phyloP scores from a whole-genome alignment of 495 filamentous ascomycete genomes.

The Trichoderma parareesei region DNA sequence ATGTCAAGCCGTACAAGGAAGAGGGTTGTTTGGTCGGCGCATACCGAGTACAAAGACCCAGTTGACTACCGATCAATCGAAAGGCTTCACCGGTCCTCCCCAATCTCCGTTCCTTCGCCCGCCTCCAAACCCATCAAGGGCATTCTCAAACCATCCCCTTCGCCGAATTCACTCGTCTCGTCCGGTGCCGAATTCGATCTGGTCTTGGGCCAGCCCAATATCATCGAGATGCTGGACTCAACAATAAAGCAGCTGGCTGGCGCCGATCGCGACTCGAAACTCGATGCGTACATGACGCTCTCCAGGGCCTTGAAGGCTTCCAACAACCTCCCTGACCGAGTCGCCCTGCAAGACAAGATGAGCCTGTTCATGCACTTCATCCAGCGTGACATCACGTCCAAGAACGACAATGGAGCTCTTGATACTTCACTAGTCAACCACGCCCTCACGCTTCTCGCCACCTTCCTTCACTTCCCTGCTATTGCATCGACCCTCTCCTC shows the following conservation, averaged over 20 bases:
- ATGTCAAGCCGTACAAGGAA: slow-evolving; percentile 49
- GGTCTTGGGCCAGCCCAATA: slow-evolving; percentile 30
- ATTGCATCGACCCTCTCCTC: slow-evolving; percentile 58
- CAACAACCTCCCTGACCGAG: slow-evolving; percentile 61
- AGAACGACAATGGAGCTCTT: slow-evolving; percentile 37
- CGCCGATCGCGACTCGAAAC: slow-evolving; percentile 53
- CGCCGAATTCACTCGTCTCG: slow-evolving; percentile 35
- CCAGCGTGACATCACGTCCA: slow-evolving; percentile 61
- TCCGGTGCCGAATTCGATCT: slow-evolving; percentile 26
- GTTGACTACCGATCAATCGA: slow-evolving; percentile 38
- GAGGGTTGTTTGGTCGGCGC: slow-evolving; percentile 66
- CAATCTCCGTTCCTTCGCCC: slow-evolving; percentile 47
- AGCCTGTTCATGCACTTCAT: slow-evolving; percentile 67
- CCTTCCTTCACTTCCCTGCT: slow-evolving; percentile 59
- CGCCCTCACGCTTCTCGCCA: slow-evolving; percentile 63
- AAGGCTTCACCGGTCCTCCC: slow-evolving; percentile 28
- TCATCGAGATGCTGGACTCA: slow-evolving; percentile 77
- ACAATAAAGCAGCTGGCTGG: slow-evolving; percentile 69
- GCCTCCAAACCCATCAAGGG: slow-evolving; percentile 67
- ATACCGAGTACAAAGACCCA: slow-evolving; percentile 61
- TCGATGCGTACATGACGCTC: slow-evolving; percentile 83
- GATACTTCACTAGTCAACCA: slow-evolving; percentile 64
- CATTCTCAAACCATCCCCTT: slow-evolving; percentile 67
- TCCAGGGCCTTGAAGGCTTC: slow-evolving; percentile 68
- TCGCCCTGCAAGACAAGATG: slow-evolving; percentile 67